Evolutionary conservation across 1,139 yeast genomes (phyloP), one percentile per base, ranked within the genome.

Genomic region (Yamadazyma diospyri): DNA sequence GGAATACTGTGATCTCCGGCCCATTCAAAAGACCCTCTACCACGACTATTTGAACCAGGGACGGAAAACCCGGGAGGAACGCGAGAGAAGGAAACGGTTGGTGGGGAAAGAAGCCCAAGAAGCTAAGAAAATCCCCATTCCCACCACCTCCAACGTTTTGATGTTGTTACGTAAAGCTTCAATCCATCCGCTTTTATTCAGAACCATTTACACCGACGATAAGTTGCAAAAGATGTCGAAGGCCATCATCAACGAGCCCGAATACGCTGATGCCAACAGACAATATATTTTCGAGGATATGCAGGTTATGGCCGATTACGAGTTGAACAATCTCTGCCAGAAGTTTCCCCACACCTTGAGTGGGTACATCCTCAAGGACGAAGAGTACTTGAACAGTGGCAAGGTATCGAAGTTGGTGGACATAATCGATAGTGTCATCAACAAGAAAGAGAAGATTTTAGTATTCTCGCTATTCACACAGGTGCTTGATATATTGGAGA

Each of bases 281-380:
- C 64, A 72, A 26, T 89, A 71, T 51, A 88, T 92, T 37, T 76
- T 56, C 48, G 98, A 92, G 59, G 99, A 92, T 56, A 89, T 92
- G 97, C 78, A 79, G 53, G 88, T 84, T n/a, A 87, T 94, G 97
- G 74, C 86, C 9, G 99, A 92, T 61, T 84, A 76, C 54, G 98
- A 94, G 57, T 69, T 92, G 36, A 79, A 88, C 50, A 65, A 68
- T 19, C 63, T 92, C 36, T 88, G 97, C 54, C 67, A 67, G 30
- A 76, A 75, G 43, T 92, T 84, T 57, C 85, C 92, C 2, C 65
- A 64, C 16, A 76, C 92, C 1, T 60, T 87, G 29, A 65, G 75
- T 6, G 57, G 65, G 30, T 82, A 61, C 57, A 61, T 64, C 31
- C 59, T 92, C 33, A 68, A 73, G 12, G 75, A 76, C 23, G 64